These are phyloP conservation scores for Luvunga scandens DNA, from an alignment of 345 rosid genomes.

Conservation along the genomic window DNA sequence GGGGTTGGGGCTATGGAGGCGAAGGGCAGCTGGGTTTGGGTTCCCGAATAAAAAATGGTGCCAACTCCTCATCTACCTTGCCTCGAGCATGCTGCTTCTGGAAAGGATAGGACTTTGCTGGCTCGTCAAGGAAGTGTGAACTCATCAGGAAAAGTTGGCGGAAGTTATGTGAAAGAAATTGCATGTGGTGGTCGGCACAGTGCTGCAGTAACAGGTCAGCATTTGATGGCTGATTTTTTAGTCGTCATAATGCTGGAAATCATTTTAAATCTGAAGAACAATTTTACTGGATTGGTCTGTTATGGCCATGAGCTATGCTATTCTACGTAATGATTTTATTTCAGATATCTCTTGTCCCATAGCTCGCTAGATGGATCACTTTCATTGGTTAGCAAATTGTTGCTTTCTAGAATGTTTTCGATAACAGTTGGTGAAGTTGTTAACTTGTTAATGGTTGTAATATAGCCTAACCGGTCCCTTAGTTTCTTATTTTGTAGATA, in stretches of 20 bases:
- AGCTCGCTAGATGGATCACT: not conserved
- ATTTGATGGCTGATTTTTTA: slow-evolving; percentile 6
- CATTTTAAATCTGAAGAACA: not conserved
- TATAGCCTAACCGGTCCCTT: not conserved
- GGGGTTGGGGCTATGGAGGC: slow-evolving; percentile 99
- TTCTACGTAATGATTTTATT: not conserved
- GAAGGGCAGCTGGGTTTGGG: slow-evolving; percentile 95
- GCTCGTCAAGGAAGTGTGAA: slow-evolving; percentile 43
- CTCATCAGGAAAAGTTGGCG: slow-evolving; percentile 35
- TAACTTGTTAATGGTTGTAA: not conserved
- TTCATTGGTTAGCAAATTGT: not conserved
- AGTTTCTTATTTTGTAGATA: slow-evolving; percentile 44
- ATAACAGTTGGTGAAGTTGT: slow-evolving; percentile 3
- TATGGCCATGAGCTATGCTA: not conserved
- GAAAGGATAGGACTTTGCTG: slow-evolving; percentile 41
- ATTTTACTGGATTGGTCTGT: not conserved
- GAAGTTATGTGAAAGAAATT: slow-evolving; percentile 63
- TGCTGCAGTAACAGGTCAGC: slow-evolving; percentile 71
- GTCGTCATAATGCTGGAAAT: not conserved
- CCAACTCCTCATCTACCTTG: slow-evolving; percentile 83
- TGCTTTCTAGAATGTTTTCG: not conserved
- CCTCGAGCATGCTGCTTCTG: slow-evolving; percentile 43
- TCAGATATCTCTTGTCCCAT: slow-evolving; percentile 3
- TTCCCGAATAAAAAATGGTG: slow-evolving; percentile 69
- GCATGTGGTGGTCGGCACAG: slow-evolving; percentile 92